Base-by-base conservation (phyloP, 208 protist species). In the Naegleria fowleri region DNA sequence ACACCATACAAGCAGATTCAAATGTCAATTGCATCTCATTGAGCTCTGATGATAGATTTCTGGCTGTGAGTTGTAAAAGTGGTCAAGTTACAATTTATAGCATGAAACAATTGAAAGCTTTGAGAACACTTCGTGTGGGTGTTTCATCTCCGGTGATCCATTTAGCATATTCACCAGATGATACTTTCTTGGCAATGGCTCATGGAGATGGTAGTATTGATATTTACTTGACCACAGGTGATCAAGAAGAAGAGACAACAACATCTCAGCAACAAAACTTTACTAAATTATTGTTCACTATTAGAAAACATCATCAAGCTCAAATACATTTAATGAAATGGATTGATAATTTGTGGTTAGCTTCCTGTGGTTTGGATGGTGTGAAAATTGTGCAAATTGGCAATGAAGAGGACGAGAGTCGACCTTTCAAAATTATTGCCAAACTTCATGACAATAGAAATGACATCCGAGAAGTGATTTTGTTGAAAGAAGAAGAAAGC, bases 1-100 rank as follows among this genome's bases (percentile, higher is more conserved):
- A 67, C 7, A 89, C 22, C 9, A 41, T 48, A 22, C 5, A 51
- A 29, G 5, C 22, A 59, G 33, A 55, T n/a, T 41, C 19, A 38
- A 89, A 67, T 19, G 29, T 89, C 7, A 67, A 15, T 41, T 59
- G 39, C 41, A 59, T 86, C 0, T 48, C 43, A 25, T 19, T 89
- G 22, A 41, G 7, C 39, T 40, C 86, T 1, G 41, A 67, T 89
- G 86, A 67, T 40, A 89, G 41, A 67, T 40, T 48, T 9, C 40
- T 89, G 22, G 43, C 86, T 36, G n/a, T 89, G 11, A 89, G 43
- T 89, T 41, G n/a, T 75, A 36, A 40, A 25, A 89, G n/a, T 89
- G 48, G 48, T 40, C 15, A 38, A 22, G n/a, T 89, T 67, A 38
- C 33, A 38, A n/a, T 89, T 16, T 89, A 29, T 15, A 51, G 83